phyloP scores from a whole-genome alignment of 768 basidiomycete genomes.

The Trametes elegans region DNA sequence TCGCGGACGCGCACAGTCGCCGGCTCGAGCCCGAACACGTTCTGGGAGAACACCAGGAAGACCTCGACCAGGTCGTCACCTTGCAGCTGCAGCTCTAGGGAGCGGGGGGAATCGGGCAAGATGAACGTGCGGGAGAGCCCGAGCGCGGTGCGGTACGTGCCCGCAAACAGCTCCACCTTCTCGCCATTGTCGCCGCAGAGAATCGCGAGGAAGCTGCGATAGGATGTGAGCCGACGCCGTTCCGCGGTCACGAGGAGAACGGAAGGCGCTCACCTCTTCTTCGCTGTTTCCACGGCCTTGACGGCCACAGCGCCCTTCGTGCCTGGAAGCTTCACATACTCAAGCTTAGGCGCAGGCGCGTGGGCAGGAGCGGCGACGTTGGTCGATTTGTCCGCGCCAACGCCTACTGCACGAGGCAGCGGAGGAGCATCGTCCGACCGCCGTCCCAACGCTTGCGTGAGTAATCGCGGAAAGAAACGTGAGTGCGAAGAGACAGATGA shows the following conservation, averaged over 20 bases:
- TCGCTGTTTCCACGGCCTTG: slow-evolving; percentile 86
- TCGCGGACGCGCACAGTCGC: slow-evolving; percentile 94
- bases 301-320: slow-evolving; percentile 84
- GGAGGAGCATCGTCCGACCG: slow-evolving; percentile 56
- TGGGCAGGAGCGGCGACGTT: slow-evolving; percentile 41
- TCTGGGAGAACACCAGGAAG: slow-evolving; percentile 87
- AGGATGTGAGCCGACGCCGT: neutral
- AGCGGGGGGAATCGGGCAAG: slow-evolving; percentile 85
- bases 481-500: slow-evolving; percentile 39
- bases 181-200: slow-evolving; percentile 91
- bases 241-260: neutral
- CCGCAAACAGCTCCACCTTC: slow-evolving; percentile 91
- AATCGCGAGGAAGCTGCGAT: slow-evolving; percentile 82
- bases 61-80: slow-evolving; percentile 93
- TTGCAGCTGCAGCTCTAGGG: slow-evolving; percentile 83
- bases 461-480: slow-evolving; percentile 69
- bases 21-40: slow-evolving; percentile 89
- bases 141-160: slow-evolving; percentile 85
- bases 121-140: slow-evolving; percentile 92
- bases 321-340: slow-evolving; percentile 90
- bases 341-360: slow-evolving; percentile 77
- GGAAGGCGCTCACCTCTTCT: slow-evolving; percentile 62
- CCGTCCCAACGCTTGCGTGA: slow-evolving; percentile 63
- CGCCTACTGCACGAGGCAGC: slow-evolving; percentile 37
- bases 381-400: slow-evolving; percentile 33